Base-by-base conservation (phyloP, 1,139 yeast species). In the Geotrichum bryndzae region DNA sequence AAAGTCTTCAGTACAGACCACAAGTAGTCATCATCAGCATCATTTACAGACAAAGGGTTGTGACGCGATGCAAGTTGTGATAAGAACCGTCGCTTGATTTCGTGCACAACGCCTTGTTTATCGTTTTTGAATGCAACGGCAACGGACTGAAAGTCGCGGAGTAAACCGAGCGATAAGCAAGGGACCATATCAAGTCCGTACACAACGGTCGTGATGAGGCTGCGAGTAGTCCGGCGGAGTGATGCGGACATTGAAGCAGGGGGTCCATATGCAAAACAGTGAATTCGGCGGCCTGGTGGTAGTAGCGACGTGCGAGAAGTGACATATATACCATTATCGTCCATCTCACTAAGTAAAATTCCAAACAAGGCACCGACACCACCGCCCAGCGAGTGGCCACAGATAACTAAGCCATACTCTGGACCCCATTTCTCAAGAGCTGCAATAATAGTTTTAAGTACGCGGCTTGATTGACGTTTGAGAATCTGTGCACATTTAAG, bases 371-470 rank as follows among this genome's bases (percentile, higher is more conserved):
- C 73, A 0, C 73, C 76, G 0, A 74, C 76, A 1, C 77, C 76
- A 7, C 75, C 77, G 1, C 77, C 77, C 27, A 74, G 65, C 2
- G 77, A 74, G 63, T 74, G 77, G 4, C 77, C 77, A 48, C 76
- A 73, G 7, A 74, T 65, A 11, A 72, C 69, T 4, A 74, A 64
- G 7, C 76, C 76, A 54, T 73, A 74, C 6, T 68, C 73, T 0
- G 68, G 68, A 2, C 73, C 72, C 61, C 67, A 66, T 22, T 64
- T 64, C 25, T 66, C 66, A 51, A 74, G 61, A 1, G 74, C 74
- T 3, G 65, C 63, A 31, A 62, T 64, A 35, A 74, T 66, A 3
- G 74, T 70, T 57, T 65, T 66, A 51, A 73, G 57, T 1, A 73
- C 73, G 0, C 70, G 67, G 51, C 71, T 68, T 15, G 67, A 60